Percentiles rank a stretch among this genome's conserved stretches.
These are phyloP conservation scores for Coffea eugenioides DNA, from an alignment of 257 asterid species.

Conservation along the genomic window DNA sequence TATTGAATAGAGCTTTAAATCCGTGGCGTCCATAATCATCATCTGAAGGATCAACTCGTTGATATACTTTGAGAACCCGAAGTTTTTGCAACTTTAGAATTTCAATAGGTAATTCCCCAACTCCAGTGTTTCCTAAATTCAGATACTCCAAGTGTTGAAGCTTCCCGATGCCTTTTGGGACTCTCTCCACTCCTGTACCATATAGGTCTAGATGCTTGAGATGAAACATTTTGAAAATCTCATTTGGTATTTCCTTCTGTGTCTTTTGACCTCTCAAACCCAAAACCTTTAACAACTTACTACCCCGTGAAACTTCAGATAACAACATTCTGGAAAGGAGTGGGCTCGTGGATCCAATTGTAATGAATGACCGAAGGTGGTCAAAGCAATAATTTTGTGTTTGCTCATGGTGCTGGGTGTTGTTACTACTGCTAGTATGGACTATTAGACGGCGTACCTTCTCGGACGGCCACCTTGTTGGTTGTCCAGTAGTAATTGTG, in stretches of 20 bases:
- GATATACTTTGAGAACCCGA: background rate
- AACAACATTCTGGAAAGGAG: background rate
- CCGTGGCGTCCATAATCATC: background rate
- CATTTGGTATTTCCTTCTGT: conserved; percentile 1
- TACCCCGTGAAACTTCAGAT: background rate
- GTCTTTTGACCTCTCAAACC: background rate
- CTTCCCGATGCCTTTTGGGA: conserved; percentile 18
- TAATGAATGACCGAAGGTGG: background rate
- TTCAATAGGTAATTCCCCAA: conserved; percentile 17
- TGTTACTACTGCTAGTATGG: background rate
- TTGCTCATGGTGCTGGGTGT: background rate
- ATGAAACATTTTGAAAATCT: conserved; percentile 13
- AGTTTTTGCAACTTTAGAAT: conserved; percentile 16
- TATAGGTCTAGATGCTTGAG: conserved; percentile 15
- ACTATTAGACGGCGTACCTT: conserved; percentile 11
- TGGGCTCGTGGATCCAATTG: too few species aligned
- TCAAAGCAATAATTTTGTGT: background rate
- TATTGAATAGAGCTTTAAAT: conserved; percentile 5
- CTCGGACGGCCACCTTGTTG: background rate
- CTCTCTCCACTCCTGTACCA: background rate
- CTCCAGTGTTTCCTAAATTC: conserved; percentile 2
- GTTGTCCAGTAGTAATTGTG: background rate
- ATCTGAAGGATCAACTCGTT: background rate
- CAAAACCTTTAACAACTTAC: conserved; percentile 20
- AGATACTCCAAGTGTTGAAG: conserved; percentile 22